Conservation (phyloP, 1,284 basidiomycete species). For the Microbotryum scabiosae region DNA sequence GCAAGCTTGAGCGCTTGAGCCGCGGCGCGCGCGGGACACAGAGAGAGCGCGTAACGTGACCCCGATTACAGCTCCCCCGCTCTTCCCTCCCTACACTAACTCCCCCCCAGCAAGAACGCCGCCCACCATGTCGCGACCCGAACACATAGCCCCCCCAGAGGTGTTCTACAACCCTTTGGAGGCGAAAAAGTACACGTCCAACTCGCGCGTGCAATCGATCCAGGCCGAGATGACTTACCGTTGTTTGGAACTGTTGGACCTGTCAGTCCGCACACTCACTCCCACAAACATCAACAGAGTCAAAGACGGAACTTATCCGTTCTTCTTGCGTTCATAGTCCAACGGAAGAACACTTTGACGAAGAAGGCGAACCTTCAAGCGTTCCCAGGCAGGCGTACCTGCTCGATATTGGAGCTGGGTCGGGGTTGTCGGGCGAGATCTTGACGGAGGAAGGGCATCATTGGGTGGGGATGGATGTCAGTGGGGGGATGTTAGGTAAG, state of each 20-base stretch:
- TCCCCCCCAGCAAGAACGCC: too few relatives aligned
- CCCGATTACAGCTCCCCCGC: too few relatives aligned
- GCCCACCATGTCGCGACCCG: constrained; percentile 53
- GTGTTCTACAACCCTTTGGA: constrained; percentile 98
- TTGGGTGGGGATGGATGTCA: constrained; percentile 93
- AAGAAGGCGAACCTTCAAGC: constrained; percentile 2
- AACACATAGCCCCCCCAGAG: constrained; percentile 91
- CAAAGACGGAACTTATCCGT: too few relatives aligned
- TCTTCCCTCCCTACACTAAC: too few relatives aligned
- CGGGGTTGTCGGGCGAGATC: constrained; percentile 96
- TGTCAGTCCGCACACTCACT: constrained; percentile 44
- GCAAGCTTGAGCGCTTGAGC: too few relatives aligned
- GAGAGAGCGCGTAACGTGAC: too few relatives aligned
- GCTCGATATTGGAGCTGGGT: constrained; percentile 95
- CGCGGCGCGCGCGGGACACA: too few relatives aligned
- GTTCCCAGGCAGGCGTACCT: constrained; percentile 59
- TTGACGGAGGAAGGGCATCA: constrained; percentile 86
- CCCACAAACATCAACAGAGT: too few relatives aligned
- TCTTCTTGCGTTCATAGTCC: not conserved
- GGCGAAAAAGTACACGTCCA: constrained; percentile 87
- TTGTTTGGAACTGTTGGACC: constrained; percentile 79
- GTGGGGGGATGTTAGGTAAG: constrained; percentile 83
- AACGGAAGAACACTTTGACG: constrained; percentile 6
- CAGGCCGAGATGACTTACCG: constrained; percentile 97
- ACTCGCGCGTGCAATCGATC: constrained; percentile 91